These are phyloP conservation scores for Heliosperma pusillum DNA, from an alignment of 148 eudicot genomes.

Conservation along the genomic window DNA sequence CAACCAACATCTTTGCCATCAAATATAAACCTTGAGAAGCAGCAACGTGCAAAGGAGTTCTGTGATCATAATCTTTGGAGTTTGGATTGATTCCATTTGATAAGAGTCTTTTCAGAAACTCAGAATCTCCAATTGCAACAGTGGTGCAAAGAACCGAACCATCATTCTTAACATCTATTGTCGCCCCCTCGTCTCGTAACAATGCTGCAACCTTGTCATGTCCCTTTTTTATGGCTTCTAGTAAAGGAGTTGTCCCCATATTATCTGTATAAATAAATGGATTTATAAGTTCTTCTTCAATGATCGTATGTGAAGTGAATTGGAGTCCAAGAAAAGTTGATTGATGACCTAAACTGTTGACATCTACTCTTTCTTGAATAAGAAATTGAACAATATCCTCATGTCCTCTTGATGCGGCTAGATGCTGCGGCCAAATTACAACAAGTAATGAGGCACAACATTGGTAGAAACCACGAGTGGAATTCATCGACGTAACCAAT, in stretches of 20 bases:
- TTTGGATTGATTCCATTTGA: constrained; percentile 74
- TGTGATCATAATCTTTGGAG: constrained; percentile 64
- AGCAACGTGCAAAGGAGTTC: constrained; percentile 86
- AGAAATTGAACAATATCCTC: constrained; percentile 61
- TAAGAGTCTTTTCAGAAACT: constrained; percentile 53
- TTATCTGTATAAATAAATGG: constrained; percentile 42
- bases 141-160: constrained; percentile 62
- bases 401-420: constrained; percentile 84
- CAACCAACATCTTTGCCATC: constrained; percentile 70
- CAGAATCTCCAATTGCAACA: constrained; percentile 61
- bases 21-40: constrained; percentile 65
- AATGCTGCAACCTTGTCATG: constrained; percentile 66
- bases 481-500: neutral
- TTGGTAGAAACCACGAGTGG: neutral
- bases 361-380: constrained; percentile 59
- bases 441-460: neutral
- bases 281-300: neutral
- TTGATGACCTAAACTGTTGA: constrained; percentile 56
- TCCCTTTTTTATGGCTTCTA: constrained; percentile 81
- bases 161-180: constrained; percentile 49
- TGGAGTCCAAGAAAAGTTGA: neutral
- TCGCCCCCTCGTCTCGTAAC: constrained; percentile 52
- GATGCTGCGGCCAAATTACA: constrained; percentile 50
- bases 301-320: neutral
- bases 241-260: constrained; percentile 71